These are phyloP conservation scores for Ulota crispa DNA, from an alignment of 225 moss, liverwort and hornwort species.

Conservation along the genomic window DNA sequence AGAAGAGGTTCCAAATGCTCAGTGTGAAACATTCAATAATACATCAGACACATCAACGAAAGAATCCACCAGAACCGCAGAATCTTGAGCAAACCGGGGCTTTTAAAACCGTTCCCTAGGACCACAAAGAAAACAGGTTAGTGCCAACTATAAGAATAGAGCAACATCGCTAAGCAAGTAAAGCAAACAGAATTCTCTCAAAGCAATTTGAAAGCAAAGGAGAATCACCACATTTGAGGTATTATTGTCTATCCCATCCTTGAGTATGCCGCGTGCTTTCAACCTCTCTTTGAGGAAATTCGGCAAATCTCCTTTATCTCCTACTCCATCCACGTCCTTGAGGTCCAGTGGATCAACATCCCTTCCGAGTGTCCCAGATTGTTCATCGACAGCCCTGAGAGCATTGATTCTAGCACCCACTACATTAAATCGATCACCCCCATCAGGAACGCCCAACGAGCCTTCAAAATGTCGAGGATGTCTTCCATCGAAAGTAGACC, in stretches of 20 bases:
- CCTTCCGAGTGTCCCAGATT: slow-evolving; percentile 40
- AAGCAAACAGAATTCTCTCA: slow-evolving; percentile 3
- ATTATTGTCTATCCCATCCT: slow-evolving; percentile 47
- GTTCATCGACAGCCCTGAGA: slow-evolving; percentile 42
- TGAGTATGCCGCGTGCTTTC: slow-evolving; percentile 89
- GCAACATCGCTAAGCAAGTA: not conserved
- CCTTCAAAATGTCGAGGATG: slow-evolving; percentile 54
- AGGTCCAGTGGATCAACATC: slow-evolving; percentile 41
- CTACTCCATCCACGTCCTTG: slow-evolving; percentile 48
- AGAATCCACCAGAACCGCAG: slow-evolving; percentile 17
- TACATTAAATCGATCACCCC: slow-evolving; percentile 52
- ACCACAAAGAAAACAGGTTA: slow-evolving; percentile 9
- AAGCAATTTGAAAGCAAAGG: slow-evolving; percentile 16
- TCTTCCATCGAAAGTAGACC: slow-evolving; percentile 47
- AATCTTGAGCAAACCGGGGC: not conserved
- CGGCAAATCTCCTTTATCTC: slow-evolving; percentile 65
- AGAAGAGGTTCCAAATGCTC: slow-evolving; percentile 27
- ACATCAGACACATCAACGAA: not conserved
- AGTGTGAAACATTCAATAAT: slow-evolving; percentile 12
- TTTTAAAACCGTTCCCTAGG: not conserved
- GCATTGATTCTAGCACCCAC: slow-evolving; percentile 38
- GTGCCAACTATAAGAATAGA: slow-evolving; percentile 6
- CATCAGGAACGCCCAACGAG: slow-evolving; percentile 45
- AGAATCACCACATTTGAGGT: slow-evolving; percentile 50
- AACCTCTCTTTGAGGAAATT: slow-evolving; percentile 84